Base-by-base conservation (phyloP, 192 early-diverging fungal genomes). In the Blastocladiella britannica region DNA sequence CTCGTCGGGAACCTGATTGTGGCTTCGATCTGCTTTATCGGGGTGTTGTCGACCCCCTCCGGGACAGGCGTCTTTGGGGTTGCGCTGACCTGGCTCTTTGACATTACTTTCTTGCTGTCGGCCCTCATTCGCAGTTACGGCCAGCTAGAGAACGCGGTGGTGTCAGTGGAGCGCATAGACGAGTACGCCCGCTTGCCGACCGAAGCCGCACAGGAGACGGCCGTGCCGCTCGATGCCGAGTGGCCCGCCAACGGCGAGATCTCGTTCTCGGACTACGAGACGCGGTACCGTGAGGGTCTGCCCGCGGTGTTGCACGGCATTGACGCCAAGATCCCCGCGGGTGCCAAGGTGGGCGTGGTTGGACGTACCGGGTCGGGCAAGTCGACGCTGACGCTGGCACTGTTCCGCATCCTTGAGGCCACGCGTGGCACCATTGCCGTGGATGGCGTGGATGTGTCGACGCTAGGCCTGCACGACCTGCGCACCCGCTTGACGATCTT, bases 1-100 rank as follows among this genome's bases (percentile, higher is more conserved):
- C 37, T 47, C 2, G 37, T 47, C 7, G 37, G 37, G 15, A 47
- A 47, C 64, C 75, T 29, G 71, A 76, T 56, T 58, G 51, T n/a
- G 76, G 93, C 29, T 80, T 20, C n/a, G 2, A 47, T 47, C n/a
- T 9, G 15, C 15, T 20, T 47, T 4, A 9, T 47, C 15, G 37
- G 15, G 37, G 37, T 47, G 5, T 20, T 47, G 15, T 9, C n/a
- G 15, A 47, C 12, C 2, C 15, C 12, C 37, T 9, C 37, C 0
- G n/a, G 85, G 60, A 81, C 94, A 0, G 91, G 90, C 7, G 71
- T 88, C 68, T 86, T 89, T 29, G 94, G 87, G 51, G 76, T 96
- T 51, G 72, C 79, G 53, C 72, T 98, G 29, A 78, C 78, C 61
- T 92, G 93, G 58, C 73, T 90, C 0, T 69, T 91, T 15, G 82